A percentile compares a stretch with the other conserved stretches of the same genome.
Evolutionary conservation across 495 filamentous ascomycete species (phyloP).

Genomic region (Astrothelium subdiscretum): DNA sequence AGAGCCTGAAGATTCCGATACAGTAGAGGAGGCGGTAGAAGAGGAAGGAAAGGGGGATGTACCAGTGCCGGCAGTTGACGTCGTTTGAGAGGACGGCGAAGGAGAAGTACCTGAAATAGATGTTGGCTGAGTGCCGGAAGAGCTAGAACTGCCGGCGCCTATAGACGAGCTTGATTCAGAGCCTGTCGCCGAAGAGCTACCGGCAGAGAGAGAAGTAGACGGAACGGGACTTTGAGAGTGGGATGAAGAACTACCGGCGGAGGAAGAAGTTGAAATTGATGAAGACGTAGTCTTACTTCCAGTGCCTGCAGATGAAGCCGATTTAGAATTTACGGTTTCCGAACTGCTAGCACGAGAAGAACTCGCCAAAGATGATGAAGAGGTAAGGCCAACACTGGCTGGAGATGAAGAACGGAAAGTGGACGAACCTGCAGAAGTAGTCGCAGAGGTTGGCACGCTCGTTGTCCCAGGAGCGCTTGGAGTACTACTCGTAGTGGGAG

Average conservation of each 20-base stretch:
- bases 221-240: no score
- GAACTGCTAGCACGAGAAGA: no score
- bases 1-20: neutral
- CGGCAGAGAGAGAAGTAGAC: neutral
- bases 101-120: neutral
- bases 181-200: neutral
- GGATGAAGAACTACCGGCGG: neutral
- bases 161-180: neutral
- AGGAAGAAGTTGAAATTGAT: neutral
- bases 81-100: constrained; percentile 5
- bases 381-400: neutral
- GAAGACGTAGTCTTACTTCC: no score
- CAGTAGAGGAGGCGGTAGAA: neutral
- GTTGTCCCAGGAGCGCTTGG: neutral
- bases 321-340: no score
- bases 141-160: neutral
- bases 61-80: constrained; percentile 5
- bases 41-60: constrained; percentile 1
- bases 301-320: no score
- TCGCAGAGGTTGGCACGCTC: neutral
- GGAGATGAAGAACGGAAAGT: neutral
- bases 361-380: no score
- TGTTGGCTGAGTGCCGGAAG: constrained; percentile 1
- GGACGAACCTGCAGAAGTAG: neutral
- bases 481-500: neutral